Evolutionary conservation across 768 basidiomycete species (phyloP).

Genomic region (Collybia nuda): DNA sequence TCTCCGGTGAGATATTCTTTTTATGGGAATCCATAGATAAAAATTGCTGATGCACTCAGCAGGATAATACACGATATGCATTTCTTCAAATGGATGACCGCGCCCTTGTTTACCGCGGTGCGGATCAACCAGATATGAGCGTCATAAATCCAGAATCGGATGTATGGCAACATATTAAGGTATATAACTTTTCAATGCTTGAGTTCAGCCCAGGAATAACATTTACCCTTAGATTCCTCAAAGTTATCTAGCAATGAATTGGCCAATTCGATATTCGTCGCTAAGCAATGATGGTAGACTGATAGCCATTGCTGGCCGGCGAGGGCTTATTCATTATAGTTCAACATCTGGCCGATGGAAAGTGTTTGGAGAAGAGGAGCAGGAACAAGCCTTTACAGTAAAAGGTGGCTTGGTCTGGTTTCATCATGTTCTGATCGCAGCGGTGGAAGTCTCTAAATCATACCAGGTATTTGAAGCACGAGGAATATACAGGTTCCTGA

Average conservation of each 20-base stretch:
- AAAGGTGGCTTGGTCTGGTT: constrained; percentile 96
- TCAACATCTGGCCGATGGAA: constrained; percentile 96
- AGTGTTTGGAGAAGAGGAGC: constrained; percentile 72
- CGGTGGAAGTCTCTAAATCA: constrained; percentile 78
- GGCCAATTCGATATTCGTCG: constrained; percentile 92
- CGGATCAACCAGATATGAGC: constrained; percentile 97
- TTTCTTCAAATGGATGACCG: constrained; percentile 96
- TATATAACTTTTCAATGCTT: constrained; percentile 18
- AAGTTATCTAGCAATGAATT: constrained; percentile 84
- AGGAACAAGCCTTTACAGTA: constrained; percentile 86
- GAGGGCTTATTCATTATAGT: constrained; percentile 92
- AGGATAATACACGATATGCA: constrained; percentile 96
- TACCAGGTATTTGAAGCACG: constrained; percentile 54
- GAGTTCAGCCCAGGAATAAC: not conserved
- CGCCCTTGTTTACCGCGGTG: constrained; percentile 89
- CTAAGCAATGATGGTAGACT: constrained; percentile 89
- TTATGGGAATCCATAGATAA: not conserved
- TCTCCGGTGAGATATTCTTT: constrained; percentile 63
- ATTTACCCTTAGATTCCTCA: constrained; percentile 68
- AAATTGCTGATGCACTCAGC: not conserved
- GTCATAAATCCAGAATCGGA: constrained; percentile 97
- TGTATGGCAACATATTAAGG: constrained; percentile 98
- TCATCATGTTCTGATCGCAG: constrained; percentile 90
- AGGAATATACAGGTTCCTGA: too few species aligned
- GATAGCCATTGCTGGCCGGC: constrained; percentile 88